Evolutionary conservation across 768 basidiomycete species (phyloP), one percentile per base, ranked within the genome.

Genomic region (Neoboletus brunneissimus): DNA sequence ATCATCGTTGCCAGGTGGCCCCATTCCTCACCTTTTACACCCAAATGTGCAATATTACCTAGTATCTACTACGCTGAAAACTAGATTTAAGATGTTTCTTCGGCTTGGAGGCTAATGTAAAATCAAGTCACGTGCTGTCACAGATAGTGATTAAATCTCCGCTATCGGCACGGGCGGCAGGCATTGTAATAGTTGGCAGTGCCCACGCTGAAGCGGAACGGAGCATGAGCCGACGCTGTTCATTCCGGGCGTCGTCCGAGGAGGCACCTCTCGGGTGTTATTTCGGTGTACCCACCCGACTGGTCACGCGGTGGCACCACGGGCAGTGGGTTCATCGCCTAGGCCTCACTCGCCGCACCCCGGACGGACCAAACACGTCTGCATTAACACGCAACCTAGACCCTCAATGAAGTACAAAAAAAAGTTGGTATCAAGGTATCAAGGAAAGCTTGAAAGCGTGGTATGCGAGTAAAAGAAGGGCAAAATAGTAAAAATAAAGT

Each of bases 341-440:
- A 3, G 25, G 25, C 25, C 25, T 5, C 5, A n/a, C 38, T 44
- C 46, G 37, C 53, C 45, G 37, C 46, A 34, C 31, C 37, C 48
- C 53, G 52, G 52, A 53, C 31, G 31, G 16, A 15, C 13, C 13
- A 31, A 38, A 22, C 13, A 25, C 31, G 31, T 37, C 45, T 37
- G 27, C 35, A 23, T 23, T 11, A 6, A 4, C n/a, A 13, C n/a
- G n/a, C 12, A 18, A 10, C 11, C 5, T 16, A 22, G 23, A 13
- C 29, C 20, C 34, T 13, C 40, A 56, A 37, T 7, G 5, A 40
- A 27, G 20, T 29, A 32, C 15, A 16, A 9, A 32, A 48, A 56
- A 54, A 57, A 48, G 13, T 10, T 42, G 43, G 55, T 61, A 54
- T 57, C 31, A 51, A 50, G 20, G 25, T 46, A 41, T 54, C 27